Base-by-base conservation (phyloP, 257 asterid genomes). In the Mitragyna speciosa region DNA sequence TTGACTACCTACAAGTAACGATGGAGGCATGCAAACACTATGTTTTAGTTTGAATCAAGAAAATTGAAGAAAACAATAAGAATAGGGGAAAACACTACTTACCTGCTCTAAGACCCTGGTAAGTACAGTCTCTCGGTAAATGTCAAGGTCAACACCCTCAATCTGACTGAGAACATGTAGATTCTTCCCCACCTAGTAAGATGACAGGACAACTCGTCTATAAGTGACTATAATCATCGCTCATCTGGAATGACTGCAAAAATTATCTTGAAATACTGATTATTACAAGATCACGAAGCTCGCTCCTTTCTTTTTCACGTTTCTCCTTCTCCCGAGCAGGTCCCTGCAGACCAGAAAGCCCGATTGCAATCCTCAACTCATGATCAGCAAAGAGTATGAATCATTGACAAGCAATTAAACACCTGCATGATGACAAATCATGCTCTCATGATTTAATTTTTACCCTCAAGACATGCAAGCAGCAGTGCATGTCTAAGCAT, bases 41-140 rank as follows among this genome's bases (percentile, higher is more conserved):
- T 66, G 68, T 49, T 51, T 28, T 52, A 51, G 16, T 65, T n/a
- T 9, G 51, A 66, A 61, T 20, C 45, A 47, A 72, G 45, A 41
- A 54, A 72, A 56, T 68, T 17, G 17, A 15, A 16, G 63, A 56
- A 30, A 22, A 47, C 45, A 61, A 15, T 47, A n/a, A n/a, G n/a
- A n/a, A n/a, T 24, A 61, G 72, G 71, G 72, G 81, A 83, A 82
- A 45, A 75, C 78, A 75, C 11, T 43, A 43, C 79, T 84, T 78
- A 94, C 99, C 93, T 96, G 99, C 93, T 96, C 99, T 87, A 91
- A 88, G 78, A 96, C 91, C 85, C 97, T 91, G 76, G 98, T 97
- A 84, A 96, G 98, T 85, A 96, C 99, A 43, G 86, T 83, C 78
- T 94, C 97, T 81, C 90, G 93, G 89, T 94, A 96, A 92, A 96